Base-by-base conservation (phyloP, 169 alveolate genomes). In the Plasmodium relictum region DNA sequence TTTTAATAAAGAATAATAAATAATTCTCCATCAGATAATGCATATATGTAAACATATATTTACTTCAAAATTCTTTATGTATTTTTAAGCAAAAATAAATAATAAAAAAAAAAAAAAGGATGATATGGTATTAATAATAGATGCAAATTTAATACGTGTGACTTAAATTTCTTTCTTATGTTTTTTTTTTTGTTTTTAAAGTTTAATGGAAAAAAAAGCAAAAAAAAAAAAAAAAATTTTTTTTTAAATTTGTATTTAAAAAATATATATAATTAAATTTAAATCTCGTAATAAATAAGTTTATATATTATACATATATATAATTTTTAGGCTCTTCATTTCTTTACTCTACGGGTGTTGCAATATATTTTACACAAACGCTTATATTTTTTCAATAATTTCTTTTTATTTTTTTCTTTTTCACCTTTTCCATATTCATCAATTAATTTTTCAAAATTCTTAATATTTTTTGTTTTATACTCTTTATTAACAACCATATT, bases 321-420 rank as follows among this genome's bases (percentile, higher is more conserved):
- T 22, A 45, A 45, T 45, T 48, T 3, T 14, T 12, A 63, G 6
- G 9, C 45, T 20, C 68, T 80, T 80, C 58, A 80, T 31, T 80
- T 80, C 6, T 66, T 80, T 59, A 48, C 41, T 63, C 66, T 80
- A n/a, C 24, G 41, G 22, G 31, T 50, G 20, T 8, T 16, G 20
- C 31, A 14, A 54, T 80, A 54, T 59, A 69, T n/a, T 68, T 80
- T 80, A 26, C 73, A 58, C n/a, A 80, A 50, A 7, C 90, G 90
- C n/a, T 66, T 68, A 12, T 66, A 80, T 59, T 80, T 80, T 48
- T 66, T 68, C 44, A 80, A 41, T 22, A 80, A 39, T 45, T 24
- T 70, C 10, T 66, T 42, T 70, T 62, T 62, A 22, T 26, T 65
- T 10, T 52, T 52, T 42, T 16, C 39, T 6, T 39, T 80, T 39